phyloP scores from a whole-genome alignment of 768 basidiomycete genomes.

The Strobilomyces dryophilus region DNA sequence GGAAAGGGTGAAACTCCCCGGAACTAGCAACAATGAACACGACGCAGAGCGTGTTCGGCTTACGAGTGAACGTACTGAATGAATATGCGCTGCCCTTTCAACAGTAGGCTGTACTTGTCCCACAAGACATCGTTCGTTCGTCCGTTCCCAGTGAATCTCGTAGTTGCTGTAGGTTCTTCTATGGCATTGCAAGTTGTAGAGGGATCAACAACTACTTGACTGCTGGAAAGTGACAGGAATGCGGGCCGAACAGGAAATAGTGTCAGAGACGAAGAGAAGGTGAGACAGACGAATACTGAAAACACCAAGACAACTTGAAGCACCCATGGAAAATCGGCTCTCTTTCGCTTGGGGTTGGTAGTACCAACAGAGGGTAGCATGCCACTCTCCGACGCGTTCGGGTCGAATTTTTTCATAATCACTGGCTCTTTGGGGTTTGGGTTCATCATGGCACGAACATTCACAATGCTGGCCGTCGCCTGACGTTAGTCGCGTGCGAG shows the following conservation, averaged over 20 bases:
- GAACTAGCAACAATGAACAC: constrained; percentile 42
- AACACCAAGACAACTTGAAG: constrained; percentile 10
- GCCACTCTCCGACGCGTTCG: background rate
- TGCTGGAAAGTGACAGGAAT: constrained; percentile 22
- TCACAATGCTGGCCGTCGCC: background rate
- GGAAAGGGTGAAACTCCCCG: constrained; percentile 83
- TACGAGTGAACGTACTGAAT: constrained; percentile 49
- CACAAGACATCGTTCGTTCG: constrained; percentile 41
- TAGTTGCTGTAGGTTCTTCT: constrained; percentile 1
- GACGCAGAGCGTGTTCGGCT: background rate
- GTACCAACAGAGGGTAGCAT: background rate
- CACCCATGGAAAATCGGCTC: constrained; percentile 8
- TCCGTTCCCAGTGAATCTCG: constrained; percentile 25
- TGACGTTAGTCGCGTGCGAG: background rate
- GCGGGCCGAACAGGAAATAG: background rate
- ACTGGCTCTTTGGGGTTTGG: background rate
- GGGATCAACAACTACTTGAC: background rate
- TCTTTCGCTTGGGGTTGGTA: constrained; percentile 3
- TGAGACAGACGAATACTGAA: constrained; percentile 10
- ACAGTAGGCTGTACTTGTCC: constrained; percentile 70
- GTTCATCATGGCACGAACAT: constrained; percentile 6
- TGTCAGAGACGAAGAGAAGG: constrained; percentile 10
- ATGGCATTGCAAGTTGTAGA: background rate
- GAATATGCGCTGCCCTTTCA: constrained; percentile 68
- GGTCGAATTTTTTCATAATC: constrained; percentile 1